Evolutionary conservation across 2,329 filamentous ascomycete species (phyloP).

Genomic region (Monosporascus sp.): DNA sequence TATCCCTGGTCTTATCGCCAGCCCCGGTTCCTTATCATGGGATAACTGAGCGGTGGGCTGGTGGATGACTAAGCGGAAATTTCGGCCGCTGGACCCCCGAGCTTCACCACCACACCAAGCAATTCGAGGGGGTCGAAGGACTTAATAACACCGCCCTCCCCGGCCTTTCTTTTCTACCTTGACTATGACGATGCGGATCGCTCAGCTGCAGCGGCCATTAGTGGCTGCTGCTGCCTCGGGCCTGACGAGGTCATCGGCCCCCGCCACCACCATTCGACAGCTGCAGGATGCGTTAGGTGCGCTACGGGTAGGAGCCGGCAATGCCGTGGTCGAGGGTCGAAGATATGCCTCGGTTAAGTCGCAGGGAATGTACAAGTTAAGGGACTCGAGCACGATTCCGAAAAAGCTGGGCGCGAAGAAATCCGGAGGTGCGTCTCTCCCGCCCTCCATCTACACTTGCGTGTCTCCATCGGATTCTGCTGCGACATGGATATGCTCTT

Average conservation of each 20-base stretch:
- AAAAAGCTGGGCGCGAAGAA: slow-evolving; percentile 96
- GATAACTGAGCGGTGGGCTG: too few relatives aligned
- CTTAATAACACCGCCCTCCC: too few relatives aligned
- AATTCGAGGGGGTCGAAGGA: slow-evolving; percentile 3
- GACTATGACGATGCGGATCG: slow-evolving; percentile 31
- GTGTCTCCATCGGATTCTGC: too few relatives aligned
- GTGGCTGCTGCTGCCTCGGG: slow-evolving; percentile 30
- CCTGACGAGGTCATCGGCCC: slow-evolving; percentile 11
- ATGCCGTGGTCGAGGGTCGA: slow-evolving; percentile 41
- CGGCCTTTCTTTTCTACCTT: background rate
- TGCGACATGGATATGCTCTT: too few relatives aligned
- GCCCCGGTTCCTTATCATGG: too few relatives aligned
- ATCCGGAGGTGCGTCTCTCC: slow-evolving; percentile 62
- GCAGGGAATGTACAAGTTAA: slow-evolving; percentile 63
- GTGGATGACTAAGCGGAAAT: slow-evolving; percentile 33
- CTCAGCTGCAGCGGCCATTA: slow-evolving; percentile 38
- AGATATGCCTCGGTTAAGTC: slow-evolving; percentile 56
- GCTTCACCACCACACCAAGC: slow-evolving; percentile 5
- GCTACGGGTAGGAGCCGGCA: slow-evolving; percentile 24
- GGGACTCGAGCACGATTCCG: slow-evolving; percentile 52
- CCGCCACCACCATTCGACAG: slow-evolving; percentile 25
- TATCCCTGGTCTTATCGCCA: slow-evolving; percentile 6
- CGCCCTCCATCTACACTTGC: too few relatives aligned
- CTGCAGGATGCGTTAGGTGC: slow-evolving; percentile 26
- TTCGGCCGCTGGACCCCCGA: slow-evolving; percentile 14